phyloP scores from a whole-genome alignment of 2,329 filamentous ascomycete species.

The Proliferodiscus dingleyae region DNA sequence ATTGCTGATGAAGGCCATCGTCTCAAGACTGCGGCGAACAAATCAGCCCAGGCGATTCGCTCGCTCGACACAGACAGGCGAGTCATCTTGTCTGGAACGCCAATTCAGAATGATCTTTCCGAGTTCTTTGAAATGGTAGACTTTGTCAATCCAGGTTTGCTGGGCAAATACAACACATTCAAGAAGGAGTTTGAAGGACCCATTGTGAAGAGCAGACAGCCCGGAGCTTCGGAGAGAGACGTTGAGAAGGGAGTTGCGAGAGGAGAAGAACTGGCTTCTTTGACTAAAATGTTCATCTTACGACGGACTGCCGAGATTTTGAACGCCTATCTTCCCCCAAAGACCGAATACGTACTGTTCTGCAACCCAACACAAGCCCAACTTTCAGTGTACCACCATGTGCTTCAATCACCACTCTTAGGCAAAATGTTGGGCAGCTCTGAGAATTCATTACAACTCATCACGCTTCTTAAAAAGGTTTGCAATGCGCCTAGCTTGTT shows the following conservation, averaged over 20 bases:
- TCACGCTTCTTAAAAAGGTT: constrained; percentile 68
- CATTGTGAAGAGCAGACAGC: constrained; percentile 63
- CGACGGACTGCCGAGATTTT: constrained; percentile 89
- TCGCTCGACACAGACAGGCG: constrained; percentile 66
- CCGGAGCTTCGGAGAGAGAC: constrained; percentile 54
- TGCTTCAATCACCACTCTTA: constrained; percentile 62
- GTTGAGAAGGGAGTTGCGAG: constrained; percentile 67
- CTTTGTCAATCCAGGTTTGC: constrained; percentile 87
- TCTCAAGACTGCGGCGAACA: constrained; percentile 94
- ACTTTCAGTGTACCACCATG: constrained; percentile 74
- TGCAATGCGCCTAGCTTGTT: constrained; percentile 67
- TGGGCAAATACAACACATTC: constrained; percentile 88
- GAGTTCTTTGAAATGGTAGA: constrained; percentile 93
- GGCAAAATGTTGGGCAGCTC: constrained; percentile 55
- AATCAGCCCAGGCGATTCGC: constrained; percentile 83
- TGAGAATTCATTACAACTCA: constrained; percentile 61
- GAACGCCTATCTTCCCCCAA: constrained; percentile 81
- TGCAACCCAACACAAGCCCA: constrained; percentile 88
- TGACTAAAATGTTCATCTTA: constrained; percentile 86
- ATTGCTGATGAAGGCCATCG: constrained; percentile 97
- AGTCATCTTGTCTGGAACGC: constrained; percentile 61
- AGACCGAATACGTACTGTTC: constrained; percentile 92
- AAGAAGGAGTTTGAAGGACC: constrained; percentile 92
- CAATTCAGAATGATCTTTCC: constrained; percentile 90
- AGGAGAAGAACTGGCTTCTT: constrained; percentile 81